Percentiles rank a stretch among this genome's conserved stretches.
These are phyloP conservation scores for Phaeosphaeriaceae sp. DNA, from an alignment of 2,329 filamentous ascomycete species.

Conservation along the genomic window DNA sequence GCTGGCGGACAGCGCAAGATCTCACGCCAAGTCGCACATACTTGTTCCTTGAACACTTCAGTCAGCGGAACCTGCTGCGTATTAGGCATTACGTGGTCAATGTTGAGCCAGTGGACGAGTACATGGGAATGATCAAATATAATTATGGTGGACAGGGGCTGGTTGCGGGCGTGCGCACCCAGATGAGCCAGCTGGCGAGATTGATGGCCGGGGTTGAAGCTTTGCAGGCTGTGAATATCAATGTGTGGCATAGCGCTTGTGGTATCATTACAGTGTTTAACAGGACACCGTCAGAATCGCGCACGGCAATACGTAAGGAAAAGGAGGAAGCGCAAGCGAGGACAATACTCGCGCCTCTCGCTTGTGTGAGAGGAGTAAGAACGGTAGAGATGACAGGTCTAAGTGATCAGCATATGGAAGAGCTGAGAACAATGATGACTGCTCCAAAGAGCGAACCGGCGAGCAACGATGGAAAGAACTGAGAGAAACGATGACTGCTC, in stretches of 20 bases:
- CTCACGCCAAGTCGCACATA: slow-evolving; percentile 50
- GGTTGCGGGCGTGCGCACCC: slow-evolving; percentile 50
- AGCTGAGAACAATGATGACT: slow-evolving; percentile 44
- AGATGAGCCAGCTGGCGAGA: slow-evolving; percentile 52
- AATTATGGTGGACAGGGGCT: slow-evolving; percentile 56
- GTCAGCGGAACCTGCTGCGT: slow-evolving; percentile 49
- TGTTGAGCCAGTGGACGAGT: slow-evolving; percentile 57
- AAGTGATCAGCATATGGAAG: slow-evolving; percentile 44
- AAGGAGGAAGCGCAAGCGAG: slow-evolving; percentile 48
- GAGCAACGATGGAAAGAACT: slow-evolving; percentile 32
- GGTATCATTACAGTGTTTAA: slow-evolving; percentile 35
- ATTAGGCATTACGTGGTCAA: slow-evolving; percentile 53
- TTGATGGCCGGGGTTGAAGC: slow-evolving; percentile 36
- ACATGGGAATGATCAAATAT: slow-evolving; percentile 60
- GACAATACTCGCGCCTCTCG: slow-evolving; percentile 53
- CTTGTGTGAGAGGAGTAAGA: slow-evolving; percentile 44
- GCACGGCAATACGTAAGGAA: too few species aligned
- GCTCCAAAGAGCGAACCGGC: slow-evolving; percentile 15
- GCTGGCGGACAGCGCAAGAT: slow-evolving; percentile 52
- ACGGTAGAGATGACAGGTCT: slow-evolving; percentile 50
- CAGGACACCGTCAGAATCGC: slow-evolving; percentile 36
- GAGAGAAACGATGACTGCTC: slow-evolving; percentile 40
- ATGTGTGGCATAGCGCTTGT: slow-evolving; percentile 17
- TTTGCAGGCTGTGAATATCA: slow-evolving; percentile 37
- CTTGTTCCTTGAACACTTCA: slow-evolving; percentile 52